These are phyloP conservation scores for Podila minutissima DNA, from an alignment of 192 early-diverging fungal genomes.

Conservation along the genomic window DNA sequence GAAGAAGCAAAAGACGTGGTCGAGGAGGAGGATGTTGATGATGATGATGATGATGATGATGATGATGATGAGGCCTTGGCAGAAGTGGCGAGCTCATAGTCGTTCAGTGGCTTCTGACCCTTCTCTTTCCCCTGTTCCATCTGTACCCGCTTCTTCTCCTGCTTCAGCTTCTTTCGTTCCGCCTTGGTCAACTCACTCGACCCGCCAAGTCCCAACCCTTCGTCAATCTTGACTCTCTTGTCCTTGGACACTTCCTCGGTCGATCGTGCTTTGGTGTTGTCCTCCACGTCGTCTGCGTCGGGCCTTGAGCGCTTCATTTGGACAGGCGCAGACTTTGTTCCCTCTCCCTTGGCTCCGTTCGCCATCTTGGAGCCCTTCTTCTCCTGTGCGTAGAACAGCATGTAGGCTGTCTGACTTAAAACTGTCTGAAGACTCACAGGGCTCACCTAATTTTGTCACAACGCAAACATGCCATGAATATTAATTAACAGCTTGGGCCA, in stretches of 20 bases:
- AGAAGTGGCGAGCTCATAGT: conserved; percentile 39
- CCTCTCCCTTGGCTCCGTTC: conserved; percentile 8
- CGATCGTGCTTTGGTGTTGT: conserved; percentile 28
- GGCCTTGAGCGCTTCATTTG: conserved; percentile 13
- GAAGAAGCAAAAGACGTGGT: neutral
- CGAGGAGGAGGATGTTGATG: neutral
- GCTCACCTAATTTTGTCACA: conserved; percentile 38
- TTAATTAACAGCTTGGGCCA: neutral
- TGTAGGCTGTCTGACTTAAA: conserved; percentile 77
- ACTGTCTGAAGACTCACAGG: conserved; percentile 77
- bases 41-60: neutral
- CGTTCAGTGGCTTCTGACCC: conserved; percentile 1
- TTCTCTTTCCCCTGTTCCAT: conserved; percentile 23
- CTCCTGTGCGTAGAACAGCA: conserved; percentile 81
- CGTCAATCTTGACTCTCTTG: conserved; percentile 24
- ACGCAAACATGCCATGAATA: neutral
- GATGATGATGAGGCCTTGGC: neutral
- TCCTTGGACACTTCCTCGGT: conserved; percentile 8
- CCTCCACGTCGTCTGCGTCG: conserved; percentile 22
- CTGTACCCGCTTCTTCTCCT: conserved; percentile 29
- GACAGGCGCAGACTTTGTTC: neutral
- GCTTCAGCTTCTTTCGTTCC: conserved; percentile 24
- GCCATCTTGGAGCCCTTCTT: conserved; percentile 13
- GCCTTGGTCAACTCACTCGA: conserved; percentile 24
- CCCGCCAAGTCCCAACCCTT: neutral